Base-by-base conservation (phyloP, 345 rosid genomes). In the Corchorus olitorius region DNA sequence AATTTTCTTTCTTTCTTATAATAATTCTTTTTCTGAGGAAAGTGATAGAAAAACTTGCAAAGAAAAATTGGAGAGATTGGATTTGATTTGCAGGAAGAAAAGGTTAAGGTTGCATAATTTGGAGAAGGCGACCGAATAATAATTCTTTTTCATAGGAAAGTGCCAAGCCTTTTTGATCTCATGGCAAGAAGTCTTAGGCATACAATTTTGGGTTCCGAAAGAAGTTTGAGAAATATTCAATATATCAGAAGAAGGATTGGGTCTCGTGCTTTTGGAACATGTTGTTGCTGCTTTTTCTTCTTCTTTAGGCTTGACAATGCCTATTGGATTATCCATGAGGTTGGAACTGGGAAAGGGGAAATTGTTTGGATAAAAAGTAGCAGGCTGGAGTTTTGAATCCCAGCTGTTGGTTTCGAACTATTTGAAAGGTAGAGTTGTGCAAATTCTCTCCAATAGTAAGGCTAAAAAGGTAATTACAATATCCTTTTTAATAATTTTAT, bases 231-330 rank as follows among this genome's bases (percentile, higher is more conserved):
- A 27, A 27, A 27, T 27, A 27, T 27, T 27, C 27, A 27, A 27
- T 0, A 27, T 27, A 27, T 27, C 27, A 27, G 27, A 27, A 27
- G 27, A 27, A 27, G 1, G 1, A 27, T 0, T 0, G 1, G 27
- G 27, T 1, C 27, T 1, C 27, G 1, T 27, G 79, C 48, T 79
- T 71, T 75, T 75, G 43, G 80, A 79, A 63, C 60, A 79, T 1
- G 71, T 59, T 27, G 27, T 1, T 27, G 27, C 27, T 27, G 27
- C 27, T 16, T 77, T 41, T 77, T 84, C 89, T 74, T 87, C 85
- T 80, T 87, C 85, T 80, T 87, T 85, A 52, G 84, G 90, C 83
- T 84, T 85, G 77, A 81, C 22, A 27, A 80, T 52, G 43, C 72
- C 77, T 80, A 76, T 72, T 73, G 79, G 87, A 72, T 80, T 84